These are phyloP conservation scores for Aphanomyces euteiches DNA, from an alignment of 352 stramenopile genomes.

Conservation along the genomic window DNA sequence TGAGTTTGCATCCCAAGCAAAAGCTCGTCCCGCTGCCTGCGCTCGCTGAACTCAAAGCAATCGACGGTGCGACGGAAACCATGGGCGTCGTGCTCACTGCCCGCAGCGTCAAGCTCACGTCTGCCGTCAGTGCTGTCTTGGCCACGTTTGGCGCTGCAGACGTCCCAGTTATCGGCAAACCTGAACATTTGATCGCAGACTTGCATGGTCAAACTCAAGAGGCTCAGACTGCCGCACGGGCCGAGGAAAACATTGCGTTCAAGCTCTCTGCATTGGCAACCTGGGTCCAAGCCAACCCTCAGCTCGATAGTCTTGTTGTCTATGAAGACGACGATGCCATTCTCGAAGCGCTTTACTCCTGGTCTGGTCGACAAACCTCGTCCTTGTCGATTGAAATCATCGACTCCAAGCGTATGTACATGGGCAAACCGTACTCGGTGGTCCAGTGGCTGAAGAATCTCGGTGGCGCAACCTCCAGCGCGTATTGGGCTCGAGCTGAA, in stretches of 20 bases:
- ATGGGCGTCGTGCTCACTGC: conserved; percentile 15
- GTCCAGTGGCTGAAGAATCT: conserved; percentile 13
- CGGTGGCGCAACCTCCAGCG: not conserved
- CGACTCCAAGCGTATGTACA: conserved; percentile 3
- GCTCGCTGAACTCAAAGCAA: not conserved
- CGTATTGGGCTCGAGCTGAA: not conserved
- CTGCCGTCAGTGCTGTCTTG: not conserved
- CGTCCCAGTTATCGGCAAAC: conserved; percentile 8
- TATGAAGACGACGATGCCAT: conserved; percentile 27
- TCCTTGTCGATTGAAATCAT: conserved; percentile 10
- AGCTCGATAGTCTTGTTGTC: not conserved
- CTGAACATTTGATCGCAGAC: not conserved
- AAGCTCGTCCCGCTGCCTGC: conserved; percentile 15
- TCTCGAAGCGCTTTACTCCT: not conserved
- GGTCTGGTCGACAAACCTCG: not conserved
- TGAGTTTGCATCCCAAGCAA: conserved; percentile 14
- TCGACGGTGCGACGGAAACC: not conserved
- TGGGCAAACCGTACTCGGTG: conserved; percentile 8
- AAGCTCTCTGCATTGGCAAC: not conserved
- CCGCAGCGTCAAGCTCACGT: not conserved
- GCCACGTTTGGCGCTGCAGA: not conserved
- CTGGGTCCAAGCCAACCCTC: not conserved
- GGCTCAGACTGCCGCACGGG: not conserved
- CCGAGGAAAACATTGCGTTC: conserved; percentile 5
- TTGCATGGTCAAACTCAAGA: not conserved